Conservation (phyloP, 2,329 filamentous ascomycete genomes). For the Sarocladium kiliense region DNA sequence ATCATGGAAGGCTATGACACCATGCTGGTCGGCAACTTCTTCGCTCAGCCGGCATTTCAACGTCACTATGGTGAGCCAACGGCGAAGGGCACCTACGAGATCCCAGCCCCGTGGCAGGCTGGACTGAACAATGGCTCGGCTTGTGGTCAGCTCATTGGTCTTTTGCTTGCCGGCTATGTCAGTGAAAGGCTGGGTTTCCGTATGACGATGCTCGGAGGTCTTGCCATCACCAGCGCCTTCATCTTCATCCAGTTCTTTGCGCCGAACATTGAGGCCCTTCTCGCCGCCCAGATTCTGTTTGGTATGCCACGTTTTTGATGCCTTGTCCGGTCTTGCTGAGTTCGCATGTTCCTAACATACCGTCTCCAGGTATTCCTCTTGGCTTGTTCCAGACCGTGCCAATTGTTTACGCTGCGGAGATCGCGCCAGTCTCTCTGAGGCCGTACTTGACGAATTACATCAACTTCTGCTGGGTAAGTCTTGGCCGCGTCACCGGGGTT, state of each 20-base stretch:
- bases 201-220: conserved; percentile 28
- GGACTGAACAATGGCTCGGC: conserved; percentile 32
- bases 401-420: conserved; percentile 12
- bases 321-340: too few relatives aligned
- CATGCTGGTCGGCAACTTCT: conserved; percentile 5
- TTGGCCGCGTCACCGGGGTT: background rate
- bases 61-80: conserved; percentile 20
- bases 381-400: conserved; percentile 13
- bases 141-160: conserved; percentile 35
- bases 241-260: conserved; percentile 33
- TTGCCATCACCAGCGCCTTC: conserved; percentile 25
- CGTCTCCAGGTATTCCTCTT: conserved; percentile 10
- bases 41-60: conserved; percentile 20
- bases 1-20: conserved; percentile 13
- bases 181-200: conserved; percentile 29
- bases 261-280: conserved; percentile 15
- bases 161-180: conserved; percentile 33
- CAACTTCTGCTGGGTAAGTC: conserved; percentile 10
- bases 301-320: too few relatives aligned
- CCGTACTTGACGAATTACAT: conserved; percentile 14
- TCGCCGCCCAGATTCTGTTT: conserved; percentile 26
- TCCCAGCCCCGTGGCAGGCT: conserved; percentile 37
- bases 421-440: conserved; percentile 12
- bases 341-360: too few relatives aligned
- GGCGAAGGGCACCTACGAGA: conserved; percentile 23